phyloP scores from a whole-genome alignment of 768 basidiomycete genomes.

The Daedalea quercina region DNA sequence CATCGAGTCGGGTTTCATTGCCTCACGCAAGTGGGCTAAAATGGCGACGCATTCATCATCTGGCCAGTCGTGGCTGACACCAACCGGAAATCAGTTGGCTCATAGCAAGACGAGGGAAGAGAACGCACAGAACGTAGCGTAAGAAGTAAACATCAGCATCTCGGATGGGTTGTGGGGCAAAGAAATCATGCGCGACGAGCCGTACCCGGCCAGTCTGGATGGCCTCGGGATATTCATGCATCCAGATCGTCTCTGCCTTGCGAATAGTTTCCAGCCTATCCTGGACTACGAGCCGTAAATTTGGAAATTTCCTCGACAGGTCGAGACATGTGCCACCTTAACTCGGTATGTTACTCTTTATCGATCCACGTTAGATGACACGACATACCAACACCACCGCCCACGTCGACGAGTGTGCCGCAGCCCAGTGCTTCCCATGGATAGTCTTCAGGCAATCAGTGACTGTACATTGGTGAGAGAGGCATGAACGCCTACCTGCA shows the following conservation, averaged over 20 bases:
- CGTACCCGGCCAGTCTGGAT: background rate
- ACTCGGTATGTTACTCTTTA: background rate
- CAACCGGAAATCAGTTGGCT: background rate
- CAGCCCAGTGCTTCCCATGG: constrained; percentile 6
- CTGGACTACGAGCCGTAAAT: constrained; percentile 13
- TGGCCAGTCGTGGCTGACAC: constrained; percentile 6
- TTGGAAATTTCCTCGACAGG: constrained; percentile 8
- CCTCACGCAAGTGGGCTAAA: constrained; percentile 1
- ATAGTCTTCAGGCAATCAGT: too few species aligned
- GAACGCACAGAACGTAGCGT: constrained; percentile 6
- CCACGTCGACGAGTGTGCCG: constrained; percentile 7
- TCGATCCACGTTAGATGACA: background rate
- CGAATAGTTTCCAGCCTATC: constrained; percentile 11
- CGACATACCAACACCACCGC: constrained; percentile 7
- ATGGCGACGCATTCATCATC: constrained; percentile 6
- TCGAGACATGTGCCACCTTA: constrained; percentile 7
- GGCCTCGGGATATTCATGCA: constrained; percentile 1
- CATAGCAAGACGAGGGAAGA: background rate
- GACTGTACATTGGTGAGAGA: too few species aligned
- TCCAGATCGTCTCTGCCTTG: constrained; percentile 4
- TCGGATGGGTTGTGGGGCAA: constrained; percentile 7
- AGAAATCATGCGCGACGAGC: constrained; percentile 9
- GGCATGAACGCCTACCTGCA: constrained; percentile 5
- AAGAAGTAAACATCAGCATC: constrained; percentile 6
- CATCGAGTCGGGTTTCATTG: constrained; percentile 1